Percentiles rank a stretch among this genome's conserved stretches.
These are phyloP conservation scores for Saccharomycopsis olivae DNA, from an alignment of 805 yeast genomes.

Conservation along the genomic window DNA sequence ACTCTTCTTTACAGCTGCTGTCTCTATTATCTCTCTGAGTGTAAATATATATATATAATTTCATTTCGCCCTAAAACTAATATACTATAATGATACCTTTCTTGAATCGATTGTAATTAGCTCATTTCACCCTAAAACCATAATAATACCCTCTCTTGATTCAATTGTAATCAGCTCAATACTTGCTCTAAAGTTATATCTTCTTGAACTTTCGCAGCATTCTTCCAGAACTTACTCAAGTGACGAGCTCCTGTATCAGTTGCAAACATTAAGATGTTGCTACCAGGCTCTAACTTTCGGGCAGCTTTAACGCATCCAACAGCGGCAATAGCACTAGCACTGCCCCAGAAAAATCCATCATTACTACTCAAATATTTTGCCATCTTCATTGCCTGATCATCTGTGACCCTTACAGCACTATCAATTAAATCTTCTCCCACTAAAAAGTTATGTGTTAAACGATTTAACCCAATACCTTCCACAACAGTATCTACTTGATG, in stretches of 20 bases:
- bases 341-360: slow-evolving; percentile 88
- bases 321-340: slow-evolving; percentile 88
- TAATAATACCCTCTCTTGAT: too few species aligned
- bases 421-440: slow-evolving; percentile 64
- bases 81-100: too few species aligned
- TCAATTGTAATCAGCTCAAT: too few species aligned
- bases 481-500: slow-evolving; percentile 94
- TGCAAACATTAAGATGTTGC: slow-evolving; percentile 69
- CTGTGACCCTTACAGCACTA: slow-evolving; percentile 70
- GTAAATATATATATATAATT: too few species aligned
- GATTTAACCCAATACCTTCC: slow-evolving; percentile 88
- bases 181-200: slow-evolving; percentile 28
- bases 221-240: slow-evolving; percentile 84
- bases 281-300: slow-evolving; percentile 36
- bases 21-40: too few species aligned
- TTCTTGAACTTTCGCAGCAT: slow-evolving; percentile 33
- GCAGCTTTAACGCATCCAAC: slow-evolving; percentile 74
- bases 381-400: slow-evolving; percentile 76
- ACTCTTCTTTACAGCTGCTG: too few species aligned
- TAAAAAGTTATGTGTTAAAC: slow-evolving; percentile 73
- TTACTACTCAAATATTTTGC: slow-evolving; percentile 70
- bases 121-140: too few species aligned
- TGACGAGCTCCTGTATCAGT: slow-evolving; percentile 93
- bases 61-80: too few species aligned
- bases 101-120: too few species aligned